Evolutionary conservation across 139 green algal species (phyloP).

Genomic region (Coccomyxa sp.): DNA sequence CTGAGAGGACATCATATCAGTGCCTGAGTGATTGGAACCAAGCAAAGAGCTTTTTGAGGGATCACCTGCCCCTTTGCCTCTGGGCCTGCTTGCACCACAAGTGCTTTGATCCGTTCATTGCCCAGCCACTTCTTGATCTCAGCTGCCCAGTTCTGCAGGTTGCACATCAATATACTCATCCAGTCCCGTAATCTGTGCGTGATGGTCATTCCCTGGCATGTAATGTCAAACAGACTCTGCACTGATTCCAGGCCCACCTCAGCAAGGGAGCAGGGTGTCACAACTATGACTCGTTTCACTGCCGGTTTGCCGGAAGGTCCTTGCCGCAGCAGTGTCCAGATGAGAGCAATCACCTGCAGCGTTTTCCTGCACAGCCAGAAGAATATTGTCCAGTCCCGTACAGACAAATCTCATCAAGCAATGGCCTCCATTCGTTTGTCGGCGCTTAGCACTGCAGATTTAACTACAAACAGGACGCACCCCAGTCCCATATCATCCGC

Average conservation of each 20-base stretch:
- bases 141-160: slow-evolving; percentile 66
- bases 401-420: not conserved
- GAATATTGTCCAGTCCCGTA: not conserved
- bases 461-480: slow-evolving; percentile 4
- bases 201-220: no score
- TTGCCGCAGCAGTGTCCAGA: slow-evolving; percentile 76
- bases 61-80: slow-evolving; percentile 34
- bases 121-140: slow-evolving; percentile 85
- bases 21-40: no score
- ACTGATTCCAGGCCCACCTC: not conserved
- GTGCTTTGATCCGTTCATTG: slow-evolving; percentile 49
- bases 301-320: slow-evolving; percentile 43
- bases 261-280: slow-evolving; percentile 63
- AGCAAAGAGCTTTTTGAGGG: not conserved
- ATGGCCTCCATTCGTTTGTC: no score
- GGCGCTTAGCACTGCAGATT: not conserved
- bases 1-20: no score
- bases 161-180: no score
- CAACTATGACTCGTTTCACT: slow-evolving; percentile 58
- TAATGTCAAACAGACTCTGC: no score
- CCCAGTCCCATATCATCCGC: slow-evolving; percentile 80
- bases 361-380: slow-evolving; percentile 54
- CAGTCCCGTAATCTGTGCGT: no score
- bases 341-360: slow-evolving; percentile 69
- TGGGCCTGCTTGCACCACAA: slow-evolving; percentile 35